A percentile compares a stretch with the other conserved stretches of the same genome.
These are phyloP conservation scores for Blastobotrys americana DNA, from an alignment of 805 yeast genomes.

Conservation along the genomic window DNA sequence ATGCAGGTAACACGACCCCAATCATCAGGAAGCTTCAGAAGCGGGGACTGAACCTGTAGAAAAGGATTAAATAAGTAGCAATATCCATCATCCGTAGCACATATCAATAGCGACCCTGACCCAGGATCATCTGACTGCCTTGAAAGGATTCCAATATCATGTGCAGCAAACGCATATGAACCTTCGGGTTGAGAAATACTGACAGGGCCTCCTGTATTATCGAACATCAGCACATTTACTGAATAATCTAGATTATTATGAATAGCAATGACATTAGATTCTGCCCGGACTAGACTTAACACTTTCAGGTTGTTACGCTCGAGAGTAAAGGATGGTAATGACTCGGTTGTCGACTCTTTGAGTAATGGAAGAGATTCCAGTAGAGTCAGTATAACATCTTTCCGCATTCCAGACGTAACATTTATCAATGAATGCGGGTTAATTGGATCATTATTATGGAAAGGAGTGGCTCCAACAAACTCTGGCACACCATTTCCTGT, in stretches of 20 bases:
- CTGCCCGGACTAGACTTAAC: neutral
- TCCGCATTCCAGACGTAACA: constrained; percentile 33
- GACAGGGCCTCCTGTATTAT: constrained; percentile 43
- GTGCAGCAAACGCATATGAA: constrained; percentile 28
- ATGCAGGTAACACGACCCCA: neutral
- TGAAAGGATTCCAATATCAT: constrained; percentile 32
- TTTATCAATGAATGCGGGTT: too few relatives aligned
- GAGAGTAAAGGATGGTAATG: neutral
- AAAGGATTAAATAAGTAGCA: constrained; percentile 50
- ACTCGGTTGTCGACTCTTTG: neutral
- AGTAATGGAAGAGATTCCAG: neutral
- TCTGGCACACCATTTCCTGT: constrained; percentile 1
- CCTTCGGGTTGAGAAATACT: constrained; percentile 38
- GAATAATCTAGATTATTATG: neutral
- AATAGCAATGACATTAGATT: neutral
- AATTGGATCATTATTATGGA: too few relatives aligned
- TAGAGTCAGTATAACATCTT: constrained; percentile 63
- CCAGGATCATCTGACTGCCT: constrained; percentile 23
- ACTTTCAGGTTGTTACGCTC: neutral
- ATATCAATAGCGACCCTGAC: constrained; percentile 20
- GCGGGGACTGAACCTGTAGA: constrained; percentile 39
- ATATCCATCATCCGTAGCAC: constrained; percentile 10
- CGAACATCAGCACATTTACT: constrained; percentile 40
- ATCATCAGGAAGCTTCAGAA: neutral
- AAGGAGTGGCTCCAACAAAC: constrained; percentile 4